Base-by-base conservation (phyloP, 345 rosid genomes). In the Ailanthus altissimus region DNA sequence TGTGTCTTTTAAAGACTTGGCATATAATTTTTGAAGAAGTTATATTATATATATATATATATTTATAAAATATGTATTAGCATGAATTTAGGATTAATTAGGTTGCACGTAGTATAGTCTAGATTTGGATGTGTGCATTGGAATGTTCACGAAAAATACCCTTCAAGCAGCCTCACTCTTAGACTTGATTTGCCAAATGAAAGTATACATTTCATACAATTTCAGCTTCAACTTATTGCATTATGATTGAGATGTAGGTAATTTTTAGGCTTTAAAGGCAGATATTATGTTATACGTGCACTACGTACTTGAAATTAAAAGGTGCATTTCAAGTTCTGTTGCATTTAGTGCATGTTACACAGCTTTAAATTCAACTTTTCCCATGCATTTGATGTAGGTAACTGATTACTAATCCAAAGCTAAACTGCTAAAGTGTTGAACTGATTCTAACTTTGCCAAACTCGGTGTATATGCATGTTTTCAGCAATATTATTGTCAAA, bases 101-200 rank as follows among this genome's bases (percentile, higher is more conserved):
- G 38, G 38, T 32, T 32, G 38, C 38, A 32, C 2, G 38, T 32
- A 32, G 38, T 32, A 32, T 32, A 32, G 38, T 32, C 38, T 32
- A 32, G 96, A 96, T 79, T 72, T 95, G 86, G 98, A 98, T 10
- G 96, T 93, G 68, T 95, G 99, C 75, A 93, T 95, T 23, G 99
- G 99, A 38, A 95, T 83, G 94, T 95, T 65, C 98, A 93, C 76
- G 98, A 97, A 75, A 95, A 95, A 81, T 95, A 95, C 82, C 96
- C 98, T 13, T 80, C 90, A 72, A 88, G 88, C 66, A 98, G 98
- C 65, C 98, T 97, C 61, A 87, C 85, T 77, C 94, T 95, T 79
- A 90, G 88, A 81, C 90, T 93, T 58, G 94, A 93, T 85, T 84
- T 95, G 78, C 96, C 93, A 8, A 81, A 93, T 96, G 98, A 90